Percentiles rank a stretch among this genome's conserved stretches.
These are phyloP conservation scores for Echeveria elegans DNA, from an alignment of 164 flowering plant genomes.

Conservation along the genomic window DNA sequence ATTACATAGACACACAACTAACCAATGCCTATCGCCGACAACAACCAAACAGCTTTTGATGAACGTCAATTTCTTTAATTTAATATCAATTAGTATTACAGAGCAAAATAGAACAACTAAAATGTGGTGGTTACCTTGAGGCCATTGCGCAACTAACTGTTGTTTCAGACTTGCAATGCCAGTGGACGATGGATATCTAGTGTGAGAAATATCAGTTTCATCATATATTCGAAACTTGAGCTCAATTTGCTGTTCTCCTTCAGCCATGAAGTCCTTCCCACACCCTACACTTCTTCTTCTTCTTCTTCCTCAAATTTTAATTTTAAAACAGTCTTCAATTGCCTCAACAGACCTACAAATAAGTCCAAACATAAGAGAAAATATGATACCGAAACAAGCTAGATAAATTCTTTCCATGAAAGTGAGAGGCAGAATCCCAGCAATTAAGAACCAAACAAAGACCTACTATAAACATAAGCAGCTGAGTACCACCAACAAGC, in stretches of 20 bases:
- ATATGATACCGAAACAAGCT: background rate
- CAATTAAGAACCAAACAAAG: background rate
- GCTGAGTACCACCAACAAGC: no score
- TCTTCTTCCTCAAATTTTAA: background rate
- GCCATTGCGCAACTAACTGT: constrained; percentile 13
- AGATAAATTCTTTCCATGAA: background rate
- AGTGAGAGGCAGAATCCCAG: background rate
- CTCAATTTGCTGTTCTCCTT: constrained; percentile 28
- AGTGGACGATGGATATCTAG: constrained; percentile 5
- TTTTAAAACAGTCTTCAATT: background rate
- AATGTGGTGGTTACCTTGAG: constrained; percentile 9
- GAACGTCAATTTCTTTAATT: background rate
- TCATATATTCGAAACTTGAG: constrained; percentile 41
- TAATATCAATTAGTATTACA: no score
- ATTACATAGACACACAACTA: no score
- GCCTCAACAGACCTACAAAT: background rate
- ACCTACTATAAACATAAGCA: no score
- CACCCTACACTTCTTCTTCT: background rate
- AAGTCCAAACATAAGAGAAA: background rate
- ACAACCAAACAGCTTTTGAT: background rate
- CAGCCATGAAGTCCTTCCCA: constrained; percentile 26
- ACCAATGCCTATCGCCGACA: background rate
- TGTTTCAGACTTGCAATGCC: constrained; percentile 13
- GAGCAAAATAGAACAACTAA: background rate
- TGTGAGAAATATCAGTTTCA: constrained; percentile 29